phyloP scores from a whole-genome alignment of 305 asterid species.

The Ilex paraguariensis region DNA sequence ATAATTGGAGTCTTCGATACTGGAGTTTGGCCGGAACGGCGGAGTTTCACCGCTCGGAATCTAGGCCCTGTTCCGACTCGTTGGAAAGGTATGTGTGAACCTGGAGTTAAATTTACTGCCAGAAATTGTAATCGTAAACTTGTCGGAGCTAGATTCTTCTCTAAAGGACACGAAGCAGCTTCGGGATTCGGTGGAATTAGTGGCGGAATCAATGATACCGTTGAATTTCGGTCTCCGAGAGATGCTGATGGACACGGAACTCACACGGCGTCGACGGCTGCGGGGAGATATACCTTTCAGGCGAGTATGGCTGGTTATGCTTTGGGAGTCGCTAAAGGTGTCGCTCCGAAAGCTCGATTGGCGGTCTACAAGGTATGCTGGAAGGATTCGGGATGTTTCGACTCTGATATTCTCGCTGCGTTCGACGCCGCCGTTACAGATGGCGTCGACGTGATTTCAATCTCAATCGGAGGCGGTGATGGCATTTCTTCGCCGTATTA shows the following conservation, averaged over 20 bases:
- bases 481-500: not conserved
- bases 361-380: not conserved
- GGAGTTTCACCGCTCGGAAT: conserved; percentile 86
- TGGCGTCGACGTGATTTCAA: not conserved
- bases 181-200: conserved; percentile 2
- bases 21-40: conserved; percentile 93
- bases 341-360: conserved; percentile 4
- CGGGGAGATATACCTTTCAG: not conserved
- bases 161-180: conserved; percentile 78
- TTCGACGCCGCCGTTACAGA: not conserved
- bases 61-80: conserved; percentile 73
- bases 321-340: not conserved
- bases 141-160: conserved; percentile 75
- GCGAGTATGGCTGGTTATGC: conserved; percentile 1
- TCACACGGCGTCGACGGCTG: not conserved
- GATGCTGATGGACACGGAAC: conserved; percentile 1
- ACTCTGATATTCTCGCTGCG: not conserved
- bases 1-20: conserved; percentile 79
- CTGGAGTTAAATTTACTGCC: conserved; percentile 42
- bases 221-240: not conserved
- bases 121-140: conserved; percentile 67
- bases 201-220: not conserved
- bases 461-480: conserved; percentile 5
- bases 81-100: conserved; percentile 71
- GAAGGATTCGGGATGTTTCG: not conserved